Conservation (phyloP, 2,329 filamentous ascomycete genomes). For the Sordariomycetes sp. region DNA sequence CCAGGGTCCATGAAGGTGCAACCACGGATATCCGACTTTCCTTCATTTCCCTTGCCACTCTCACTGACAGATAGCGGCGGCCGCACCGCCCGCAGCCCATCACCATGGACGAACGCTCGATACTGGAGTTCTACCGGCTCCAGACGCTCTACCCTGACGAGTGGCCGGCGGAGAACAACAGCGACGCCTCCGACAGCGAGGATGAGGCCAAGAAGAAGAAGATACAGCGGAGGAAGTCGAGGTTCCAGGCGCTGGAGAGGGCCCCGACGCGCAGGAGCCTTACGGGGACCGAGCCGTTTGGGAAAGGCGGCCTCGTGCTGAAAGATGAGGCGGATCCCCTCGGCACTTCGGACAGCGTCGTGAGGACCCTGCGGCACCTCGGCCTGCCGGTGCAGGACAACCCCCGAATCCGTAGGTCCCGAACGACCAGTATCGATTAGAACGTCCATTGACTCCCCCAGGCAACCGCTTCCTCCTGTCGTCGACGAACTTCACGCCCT, state of each 20-base stretch:
- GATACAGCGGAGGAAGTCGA: conserved; percentile 55
- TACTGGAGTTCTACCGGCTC: conserved; percentile 86
- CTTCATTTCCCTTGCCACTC: background rate
- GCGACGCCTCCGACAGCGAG: conserved; percentile 52
- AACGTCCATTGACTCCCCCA: conserved; percentile 16
- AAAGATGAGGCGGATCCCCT: conserved; percentile 89
- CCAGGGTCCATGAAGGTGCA: background rate
- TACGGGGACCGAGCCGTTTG: conserved; percentile 57
- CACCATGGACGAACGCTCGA: conserved; percentile 56
- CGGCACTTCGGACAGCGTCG: conserved; percentile 78
- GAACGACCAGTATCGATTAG: background rate
- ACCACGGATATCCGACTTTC: background rate
- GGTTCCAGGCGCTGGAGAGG: conserved; percentile 76
- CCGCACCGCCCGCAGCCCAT: background rate
- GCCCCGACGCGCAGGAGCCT: conserved; percentile 60
- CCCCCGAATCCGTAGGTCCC: conserved; percentile 55
- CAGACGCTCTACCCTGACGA: conserved; percentile 65
- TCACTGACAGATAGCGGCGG: background rate
- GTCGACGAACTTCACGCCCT: conserved; percentile 89
- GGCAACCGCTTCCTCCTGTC: conserved; percentile 91
- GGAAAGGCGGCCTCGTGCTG: conserved; percentile 61
- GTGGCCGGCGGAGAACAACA: conserved; percentile 77
- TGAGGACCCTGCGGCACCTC: conserved; percentile 64
- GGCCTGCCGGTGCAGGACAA: conserved; percentile 82
- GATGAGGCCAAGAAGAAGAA: conserved; percentile 38